Conservation (phyloP, 176 grass and related monocot genomes). For the Avena atlantica region DNA sequence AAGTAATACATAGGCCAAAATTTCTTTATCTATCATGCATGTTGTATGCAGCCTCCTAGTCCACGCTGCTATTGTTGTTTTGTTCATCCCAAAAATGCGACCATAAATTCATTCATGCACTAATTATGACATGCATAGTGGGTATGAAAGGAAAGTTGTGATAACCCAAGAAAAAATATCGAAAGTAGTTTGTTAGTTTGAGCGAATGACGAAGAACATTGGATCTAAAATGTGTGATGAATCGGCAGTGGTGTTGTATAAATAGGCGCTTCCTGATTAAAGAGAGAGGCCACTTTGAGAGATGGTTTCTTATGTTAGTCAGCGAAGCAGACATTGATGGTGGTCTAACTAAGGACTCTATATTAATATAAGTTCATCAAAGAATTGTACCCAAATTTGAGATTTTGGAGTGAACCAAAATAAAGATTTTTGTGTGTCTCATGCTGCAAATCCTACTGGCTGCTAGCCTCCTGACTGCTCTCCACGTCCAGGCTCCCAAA, state of each 20-base stretch:
- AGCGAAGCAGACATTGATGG: no score
- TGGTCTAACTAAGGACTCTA: no score
- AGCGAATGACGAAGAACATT: background rate
- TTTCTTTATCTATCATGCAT: background rate
- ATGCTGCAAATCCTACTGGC: no score
- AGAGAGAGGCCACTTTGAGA: background rate
- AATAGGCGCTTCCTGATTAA: background rate
- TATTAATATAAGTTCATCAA: no score
- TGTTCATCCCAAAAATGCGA: background rate
- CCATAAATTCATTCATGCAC: background rate
- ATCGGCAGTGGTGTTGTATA: background rate
- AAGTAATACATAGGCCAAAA: background rate
- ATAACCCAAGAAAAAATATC: background rate
- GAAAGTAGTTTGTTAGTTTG: background rate
- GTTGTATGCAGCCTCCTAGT: background rate
- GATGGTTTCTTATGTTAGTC: background rate
- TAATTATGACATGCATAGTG: background rate
- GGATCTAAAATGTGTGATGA: background rate
- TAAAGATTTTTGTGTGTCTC: no score
- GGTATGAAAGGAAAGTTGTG: background rate
- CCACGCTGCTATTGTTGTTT: background rate
- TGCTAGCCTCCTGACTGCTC: no score
- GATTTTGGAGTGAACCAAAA: no score
- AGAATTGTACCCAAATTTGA: no score
- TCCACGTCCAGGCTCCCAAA: no score